A percentile compares a stretch with the other conserved stretches of the same genome.
These are phyloP conservation scores for Elaeagnus macrophylla DNA, from an alignment of 306 rosid genomes.

Conservation along the genomic window DNA sequence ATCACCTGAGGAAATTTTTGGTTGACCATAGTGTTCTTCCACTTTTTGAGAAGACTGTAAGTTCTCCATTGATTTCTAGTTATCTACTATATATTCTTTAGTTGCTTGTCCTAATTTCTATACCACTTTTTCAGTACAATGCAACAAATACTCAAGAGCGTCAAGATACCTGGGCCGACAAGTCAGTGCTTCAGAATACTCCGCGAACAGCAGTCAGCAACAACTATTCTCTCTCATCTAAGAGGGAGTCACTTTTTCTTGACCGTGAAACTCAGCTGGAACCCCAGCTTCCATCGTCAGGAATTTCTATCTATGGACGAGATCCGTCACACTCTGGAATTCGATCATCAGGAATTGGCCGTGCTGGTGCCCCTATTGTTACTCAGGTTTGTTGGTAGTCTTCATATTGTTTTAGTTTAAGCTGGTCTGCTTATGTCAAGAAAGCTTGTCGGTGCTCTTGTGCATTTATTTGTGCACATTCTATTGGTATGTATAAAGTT, in stretches of 20 bases:
- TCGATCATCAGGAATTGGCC: conserved; percentile 70
- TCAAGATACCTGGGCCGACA: conserved; percentile 67
- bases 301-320: conserved; percentile 59
- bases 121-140: conserved; percentile 34
- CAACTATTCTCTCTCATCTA: conserved; percentile 44
- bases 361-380: conserved; percentile 64
- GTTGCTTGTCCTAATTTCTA: conserved; percentile 9
- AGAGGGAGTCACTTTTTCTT: conserved; percentile 57
- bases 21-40: conserved; percentile 96
- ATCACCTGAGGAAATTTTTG: conserved; percentile 87
- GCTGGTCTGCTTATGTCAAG: background rate
- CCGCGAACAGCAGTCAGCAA: conserved; percentile 47
- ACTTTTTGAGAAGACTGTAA: conserved; percentile 87
- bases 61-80: conserved; percentile 15
- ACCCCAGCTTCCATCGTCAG: conserved; percentile 52
- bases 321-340: conserved; percentile 56
- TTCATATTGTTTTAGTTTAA: conserved; percentile 9
- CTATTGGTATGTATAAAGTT: background rate
- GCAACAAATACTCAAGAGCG: conserved; percentile 61
- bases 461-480: background rate
- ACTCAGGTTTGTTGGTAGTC: conserved; percentile 55
- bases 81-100: conserved; percentile 5
- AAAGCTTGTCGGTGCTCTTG: background rate
- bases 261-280: conserved; percentile 71
- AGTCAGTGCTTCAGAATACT: conserved; percentile 40